Conservation (phyloP, 1,284 basidiomycete genomes). For the Pseudozyma hubeiensis region DNA sequence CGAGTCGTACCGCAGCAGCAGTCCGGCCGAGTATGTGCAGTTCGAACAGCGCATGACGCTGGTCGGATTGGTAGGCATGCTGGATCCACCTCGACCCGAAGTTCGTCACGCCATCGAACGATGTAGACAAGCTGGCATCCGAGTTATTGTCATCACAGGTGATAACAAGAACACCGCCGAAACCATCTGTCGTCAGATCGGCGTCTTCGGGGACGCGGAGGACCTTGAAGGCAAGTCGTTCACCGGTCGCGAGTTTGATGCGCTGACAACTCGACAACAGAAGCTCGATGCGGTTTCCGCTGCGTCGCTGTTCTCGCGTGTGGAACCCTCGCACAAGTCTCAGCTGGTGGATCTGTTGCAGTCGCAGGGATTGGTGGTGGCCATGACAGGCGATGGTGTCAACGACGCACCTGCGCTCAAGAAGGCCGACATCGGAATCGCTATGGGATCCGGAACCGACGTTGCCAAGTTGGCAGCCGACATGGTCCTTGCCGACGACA, state of each 20-base stretch:
- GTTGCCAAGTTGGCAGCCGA: conserved; percentile 70
- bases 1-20: conserved; percentile 71
- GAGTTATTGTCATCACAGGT: conserved; percentile 96
- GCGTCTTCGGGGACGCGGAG: conserved; percentile 77
- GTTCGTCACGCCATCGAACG: conserved; percentile 87
- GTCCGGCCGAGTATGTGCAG: conserved; percentile 80
- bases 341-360: conserved; percentile 96
- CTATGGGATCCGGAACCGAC: conserved; percentile 71
- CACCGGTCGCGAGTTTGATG: conserved; percentile 91
- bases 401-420: conserved; percentile 71
- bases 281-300: conserved; percentile 85
- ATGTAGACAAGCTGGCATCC: conserved; percentile 91
- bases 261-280: conserved; percentile 77
- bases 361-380: conserved; percentile 90
- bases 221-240: conserved; percentile 83
- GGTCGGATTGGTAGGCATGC: conserved; percentile 95
- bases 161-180: conserved; percentile 99
- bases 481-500: conserved; percentile 71
- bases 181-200: conserved; percentile 94
- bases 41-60: conserved; percentile 87
- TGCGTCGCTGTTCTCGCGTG: conserved; percentile 90
- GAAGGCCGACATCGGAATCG: conserved; percentile 70
- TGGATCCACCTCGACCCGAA: conserved; percentile 96
- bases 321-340: conserved; percentile 94
- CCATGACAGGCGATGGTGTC: conserved; percentile 77